Evolutionary conservation across 1,284 basidiomycete species (phyloP).

Genomic region (Rhizoctonia solani): DNA sequence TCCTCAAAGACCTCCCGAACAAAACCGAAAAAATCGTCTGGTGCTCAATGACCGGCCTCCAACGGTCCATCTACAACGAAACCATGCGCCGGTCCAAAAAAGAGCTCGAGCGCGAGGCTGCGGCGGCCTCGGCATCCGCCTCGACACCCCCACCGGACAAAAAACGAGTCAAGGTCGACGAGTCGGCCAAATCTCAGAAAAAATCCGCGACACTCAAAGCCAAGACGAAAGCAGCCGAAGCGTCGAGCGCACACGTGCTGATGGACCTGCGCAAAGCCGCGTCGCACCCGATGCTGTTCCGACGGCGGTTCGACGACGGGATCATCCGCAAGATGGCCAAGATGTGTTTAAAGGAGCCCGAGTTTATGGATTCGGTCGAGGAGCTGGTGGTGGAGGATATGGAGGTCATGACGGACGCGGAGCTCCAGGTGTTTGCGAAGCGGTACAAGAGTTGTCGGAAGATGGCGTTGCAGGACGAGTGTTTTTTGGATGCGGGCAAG

Average conservation of each 20-base stretch:
- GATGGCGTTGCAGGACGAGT: slow-evolving; percentile 73
- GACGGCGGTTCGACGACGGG: slow-evolving; percentile 79
- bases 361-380: slow-evolving; percentile 81
- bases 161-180: slow-evolving; percentile 47
- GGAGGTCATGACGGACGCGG: slow-evolving; percentile 88
- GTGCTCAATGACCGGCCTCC: slow-evolving; percentile 89
- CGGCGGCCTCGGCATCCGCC: slow-evolving; percentile 44
- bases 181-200: slow-evolving; percentile 44
- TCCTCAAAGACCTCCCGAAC: slow-evolving; percentile 88
- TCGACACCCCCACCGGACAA: slow-evolving; percentile 45
- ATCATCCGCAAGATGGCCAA: slow-evolving; percentile 76
- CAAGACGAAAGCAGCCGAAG: slow-evolving; percentile 39
- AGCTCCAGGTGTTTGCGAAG: slow-evolving; percentile 80
- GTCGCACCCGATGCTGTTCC: slow-evolving; percentile 94
- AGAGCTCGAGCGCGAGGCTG: slow-evolving; percentile 56
- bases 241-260: slow-evolving; percentile 72
- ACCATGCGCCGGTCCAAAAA: slow-evolving; percentile 84
- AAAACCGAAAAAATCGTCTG: slow-evolving; percentile 93
- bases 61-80: slow-evolving; percentile 84
- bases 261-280: slow-evolving; percentile 97
- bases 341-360: slow-evolving; percentile 86
- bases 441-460: slow-evolving; percentile 83
- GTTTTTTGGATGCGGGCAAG: slow-evolving; percentile 91
- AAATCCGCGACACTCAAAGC: slow-evolving; percentile 47
- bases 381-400: slow-evolving; percentile 89